Evolutionary conservation across 352 stramenopile species (phyloP), one percentile per base, ranked within the genome.

Genomic region (Pelagophyceae sp.): DNA sequence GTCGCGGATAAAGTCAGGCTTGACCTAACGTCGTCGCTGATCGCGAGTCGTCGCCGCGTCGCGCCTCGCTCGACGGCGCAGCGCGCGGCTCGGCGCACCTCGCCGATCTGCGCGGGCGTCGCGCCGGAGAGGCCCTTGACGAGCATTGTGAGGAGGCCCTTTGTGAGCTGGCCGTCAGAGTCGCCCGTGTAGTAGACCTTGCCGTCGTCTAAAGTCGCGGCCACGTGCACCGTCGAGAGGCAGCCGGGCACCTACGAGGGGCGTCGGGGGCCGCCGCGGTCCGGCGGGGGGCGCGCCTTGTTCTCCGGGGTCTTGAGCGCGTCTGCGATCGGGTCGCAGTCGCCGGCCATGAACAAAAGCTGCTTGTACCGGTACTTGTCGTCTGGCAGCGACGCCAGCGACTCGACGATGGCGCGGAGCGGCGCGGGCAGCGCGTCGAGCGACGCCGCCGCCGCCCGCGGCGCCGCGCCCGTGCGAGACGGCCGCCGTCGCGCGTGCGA

Each of bases 331-430:
- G 72, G 51, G 15, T 81, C 76, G 54, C 86, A 75, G 65, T 87
- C 85, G 19, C 81, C 81, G 20, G 86, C 88, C 83, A 92, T 89
- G 80, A 90, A 89, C 2, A 94, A 77, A 0, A 94, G 79, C 80
- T 94, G 88, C 78, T 92, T 93, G 75, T 94, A 89, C 32, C 88
- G 84, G 64, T 88, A 85, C 77, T 92, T 90, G 78, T 94, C 87
- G 71, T 92, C 86, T 5, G 83, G 81, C 72, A 92, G 88, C 19
- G 77, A 80, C 2, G 72, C 60, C 80, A 93, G 81, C 37, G 78
- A 54, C 58, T 82, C 81, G 23, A 80, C 78, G 25, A 83, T 72
- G 50, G 76, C 25, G 67, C 80, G 76, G 31, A 83, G 77, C 65
- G 81, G 77, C 27, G 77, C 72, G 27, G 80, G 81, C 23, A 83